These are phyloP conservation scores for Citrullus mucosospermus DNA, from an alignment of 306 rosid species.

Conservation along the genomic window DNA sequence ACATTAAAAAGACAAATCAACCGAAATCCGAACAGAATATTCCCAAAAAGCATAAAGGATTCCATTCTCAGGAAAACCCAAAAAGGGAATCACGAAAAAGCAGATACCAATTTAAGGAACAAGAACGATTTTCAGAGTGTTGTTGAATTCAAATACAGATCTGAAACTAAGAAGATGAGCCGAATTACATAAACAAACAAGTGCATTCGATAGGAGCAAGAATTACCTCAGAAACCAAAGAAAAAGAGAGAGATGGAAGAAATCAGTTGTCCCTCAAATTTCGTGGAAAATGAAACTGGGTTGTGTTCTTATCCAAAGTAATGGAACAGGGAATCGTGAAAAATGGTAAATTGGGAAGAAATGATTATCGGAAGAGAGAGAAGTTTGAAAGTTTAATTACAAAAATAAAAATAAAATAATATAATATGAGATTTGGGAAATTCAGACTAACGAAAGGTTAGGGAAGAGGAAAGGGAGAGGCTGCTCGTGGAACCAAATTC, in stretches of 20 bases:
- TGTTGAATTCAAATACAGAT: neutral
- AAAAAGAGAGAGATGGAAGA: neutral
- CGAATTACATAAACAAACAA: neutral
- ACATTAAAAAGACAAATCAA: neutral
- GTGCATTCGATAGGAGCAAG: neutral
- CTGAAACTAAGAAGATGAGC: neutral
- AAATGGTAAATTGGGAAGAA: neutral
- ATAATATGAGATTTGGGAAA: neutral
- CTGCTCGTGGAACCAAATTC: neutral
- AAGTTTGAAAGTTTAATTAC: neutral
- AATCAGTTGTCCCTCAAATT: neutral
- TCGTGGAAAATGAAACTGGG: neutral
- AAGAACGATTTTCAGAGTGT: neutral
- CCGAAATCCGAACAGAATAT: neutral
- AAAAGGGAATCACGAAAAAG: neutral
- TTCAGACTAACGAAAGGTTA: neutral
- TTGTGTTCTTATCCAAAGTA: neutral
- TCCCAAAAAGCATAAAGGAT: neutral
- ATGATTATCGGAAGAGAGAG: neutral
- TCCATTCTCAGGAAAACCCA: neutral
- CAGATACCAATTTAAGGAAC: neutral
- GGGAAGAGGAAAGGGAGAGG: neutral
- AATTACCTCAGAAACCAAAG: neutral
- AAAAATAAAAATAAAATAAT: neutral
- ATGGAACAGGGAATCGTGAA: conserved; percentile 1